phyloP scores from a whole-genome alignment of 169 alveolate species.

The Blepharisma undulans region DNA sequence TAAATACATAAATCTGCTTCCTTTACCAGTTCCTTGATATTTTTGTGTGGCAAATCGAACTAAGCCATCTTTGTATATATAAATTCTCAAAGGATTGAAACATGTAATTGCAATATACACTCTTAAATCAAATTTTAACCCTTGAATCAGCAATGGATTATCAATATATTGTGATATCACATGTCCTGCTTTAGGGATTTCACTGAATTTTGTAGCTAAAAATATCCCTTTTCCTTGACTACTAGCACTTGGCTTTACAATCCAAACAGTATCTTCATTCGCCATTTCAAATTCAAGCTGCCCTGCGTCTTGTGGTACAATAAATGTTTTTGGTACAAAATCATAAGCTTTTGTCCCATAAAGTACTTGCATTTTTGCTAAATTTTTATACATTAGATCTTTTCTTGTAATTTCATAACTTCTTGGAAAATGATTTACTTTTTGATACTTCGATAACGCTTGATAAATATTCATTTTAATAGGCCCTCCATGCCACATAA shows the following conservation, averaged over 20 bases:
- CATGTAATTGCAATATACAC: slow-evolving; percentile 79
- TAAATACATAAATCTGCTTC: slow-evolving; percentile 70
- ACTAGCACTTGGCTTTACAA: slow-evolving; percentile 81
- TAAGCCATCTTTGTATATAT: slow-evolving; percentile 82
- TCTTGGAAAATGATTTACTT: slow-evolving; percentile 79
- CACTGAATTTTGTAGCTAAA: slow-evolving; percentile 68
- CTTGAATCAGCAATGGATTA: slow-evolving; percentile 80
- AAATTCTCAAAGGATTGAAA: slow-evolving; percentile 76
- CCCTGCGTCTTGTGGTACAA: slow-evolving; percentile 75
- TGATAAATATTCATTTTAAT: slow-evolving; percentile 55
- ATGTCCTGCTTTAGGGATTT: slow-evolving; percentile 50
- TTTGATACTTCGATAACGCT: slow-evolving; percentile 54
- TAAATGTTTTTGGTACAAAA: slow-evolving; percentile 79
- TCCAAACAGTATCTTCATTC: slow-evolving; percentile 57
- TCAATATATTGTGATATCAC: slow-evolving; percentile 77
- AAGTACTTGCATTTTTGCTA: slow-evolving; percentile 67
- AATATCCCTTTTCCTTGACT: slow-evolving; percentile 84
- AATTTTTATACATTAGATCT: slow-evolving; percentile 76
- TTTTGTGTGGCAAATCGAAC: slow-evolving; percentile 81
- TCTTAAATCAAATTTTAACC: slow-evolving; percentile 84
- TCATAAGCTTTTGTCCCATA: slow-evolving; percentile 67
- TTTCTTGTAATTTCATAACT: slow-evolving; percentile 81
- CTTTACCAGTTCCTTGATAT: slow-evolving; percentile 19
- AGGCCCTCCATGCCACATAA: slow-evolving; percentile 65
- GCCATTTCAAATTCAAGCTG: slow-evolving; percentile 70